A percentile compares a stretch with the other conserved stretches of the same genome.
Evolutionary conservation across 2,329 filamentous ascomycete genomes (phyloP).

Genomic region (Aspergillus transmontanensis): DNA sequence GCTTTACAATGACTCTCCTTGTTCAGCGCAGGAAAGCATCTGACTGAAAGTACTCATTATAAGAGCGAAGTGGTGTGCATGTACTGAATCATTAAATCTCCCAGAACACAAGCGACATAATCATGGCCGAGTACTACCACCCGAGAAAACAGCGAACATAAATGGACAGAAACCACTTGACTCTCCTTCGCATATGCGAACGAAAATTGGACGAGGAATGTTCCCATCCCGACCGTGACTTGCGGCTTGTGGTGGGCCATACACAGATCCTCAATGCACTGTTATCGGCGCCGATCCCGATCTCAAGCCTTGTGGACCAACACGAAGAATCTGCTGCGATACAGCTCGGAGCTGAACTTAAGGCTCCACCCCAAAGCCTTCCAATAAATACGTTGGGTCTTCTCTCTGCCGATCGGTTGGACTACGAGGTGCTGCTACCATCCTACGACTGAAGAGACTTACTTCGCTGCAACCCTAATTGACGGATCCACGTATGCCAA

Average conservation of each 20-base stretch:
- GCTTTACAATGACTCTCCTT: background rate
- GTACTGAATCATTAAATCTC: background rate
- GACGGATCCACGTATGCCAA: background rate
- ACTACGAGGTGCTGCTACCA: background rate
- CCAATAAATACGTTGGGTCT: background rate
- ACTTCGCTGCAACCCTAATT: background rate
- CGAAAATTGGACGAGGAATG: background rate
- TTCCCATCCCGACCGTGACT: background rate
- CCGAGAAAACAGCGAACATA: background rate
- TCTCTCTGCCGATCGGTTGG: background rate
- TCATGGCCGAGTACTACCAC: background rate
- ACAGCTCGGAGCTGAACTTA: background rate
- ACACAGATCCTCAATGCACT: background rate
- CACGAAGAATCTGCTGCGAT: background rate
- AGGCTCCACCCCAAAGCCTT: background rate
- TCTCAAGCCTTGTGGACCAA: background rate
- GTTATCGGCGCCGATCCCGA: background rate
- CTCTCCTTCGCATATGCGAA: background rate
- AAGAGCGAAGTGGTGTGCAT: background rate
- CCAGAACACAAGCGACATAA: background rate
- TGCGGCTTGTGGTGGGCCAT: background rate
- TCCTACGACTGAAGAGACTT: background rate
- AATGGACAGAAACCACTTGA: background rate
- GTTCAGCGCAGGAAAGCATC: background rate
- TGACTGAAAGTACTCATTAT: background rate